Percentiles rank a stretch among this genome's conserved stretches.
phyloP scores from a whole-genome alignment of 257 asterid species.

The Coffea eugenioides region DNA sequence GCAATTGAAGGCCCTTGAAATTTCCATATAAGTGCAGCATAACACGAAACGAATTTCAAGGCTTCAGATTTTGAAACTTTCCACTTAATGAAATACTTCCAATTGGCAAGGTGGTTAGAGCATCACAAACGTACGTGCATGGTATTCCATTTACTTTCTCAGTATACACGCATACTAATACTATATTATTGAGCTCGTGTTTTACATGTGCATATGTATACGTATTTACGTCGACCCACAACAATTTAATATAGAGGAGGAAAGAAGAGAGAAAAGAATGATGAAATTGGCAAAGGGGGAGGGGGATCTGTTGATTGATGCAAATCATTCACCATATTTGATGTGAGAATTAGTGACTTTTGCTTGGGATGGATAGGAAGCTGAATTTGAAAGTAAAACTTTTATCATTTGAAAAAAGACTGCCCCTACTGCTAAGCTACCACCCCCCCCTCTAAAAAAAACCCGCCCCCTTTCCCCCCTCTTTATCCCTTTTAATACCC shows the following conservation, averaged over 20 bases:
- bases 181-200: not conserved
- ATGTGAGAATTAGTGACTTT: slow-evolving; percentile 48
- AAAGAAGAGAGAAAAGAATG: not conserved
- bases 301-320: slow-evolving; percentile 45
- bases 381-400: slow-evolving; percentile 72
- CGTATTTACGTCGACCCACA: not conserved
- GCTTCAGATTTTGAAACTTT: not conserved
- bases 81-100: not conserved
- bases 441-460: too few relatives aligned
- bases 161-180: not conserved
- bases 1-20: not conserved
- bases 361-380: slow-evolving; percentile 55
- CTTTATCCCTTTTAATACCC: too few relatives aligned
- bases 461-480: too few relatives aligned
- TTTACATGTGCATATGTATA: slow-evolving; percentile 19
- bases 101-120: slow-evolving; percentile 1
- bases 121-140: not conserved
- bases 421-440: too few relatives aligned
- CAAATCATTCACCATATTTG: slow-evolving; percentile 64
- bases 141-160: not conserved
- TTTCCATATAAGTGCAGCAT: not conserved
- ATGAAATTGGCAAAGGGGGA: slow-evolving; percentile 7
- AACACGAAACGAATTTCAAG: not conserved
- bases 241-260: not conserved
- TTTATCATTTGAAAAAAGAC: slow-evolving; percentile 58